A percentile compares a stretch with the other conserved stretches of the same genome.
phyloP scores from a whole-genome alignment of 1,139 yeast species.

The Candida mesenterica region DNA sequence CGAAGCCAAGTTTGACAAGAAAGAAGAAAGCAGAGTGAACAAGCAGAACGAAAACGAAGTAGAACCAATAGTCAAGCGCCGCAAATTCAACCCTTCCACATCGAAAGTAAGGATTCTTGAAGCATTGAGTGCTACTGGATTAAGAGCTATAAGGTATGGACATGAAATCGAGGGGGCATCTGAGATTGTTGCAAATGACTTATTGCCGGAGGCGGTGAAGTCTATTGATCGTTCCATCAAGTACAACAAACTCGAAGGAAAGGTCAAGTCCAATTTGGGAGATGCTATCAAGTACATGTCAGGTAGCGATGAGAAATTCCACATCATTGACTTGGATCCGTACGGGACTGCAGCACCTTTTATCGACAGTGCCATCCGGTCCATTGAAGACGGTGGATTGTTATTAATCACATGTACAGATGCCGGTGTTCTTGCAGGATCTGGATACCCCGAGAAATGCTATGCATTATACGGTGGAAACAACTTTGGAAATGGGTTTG shows the following conservation, averaged over 20 bases:
- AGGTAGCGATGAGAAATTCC: constrained; percentile 50
- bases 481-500: constrained; percentile 62
- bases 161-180: constrained; percentile 78
- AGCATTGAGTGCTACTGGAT: constrained; percentile 92
- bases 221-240: constrained; percentile 71
- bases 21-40: constrained; percentile 25
- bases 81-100: constrained; percentile 7
- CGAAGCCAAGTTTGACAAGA: constrained; percentile 24
- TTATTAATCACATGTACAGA: constrained; percentile 93
- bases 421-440: constrained; percentile 91
- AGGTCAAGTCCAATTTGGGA: constrained; percentile 68
- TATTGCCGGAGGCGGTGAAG: constrained; percentile 82
- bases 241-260: constrained; percentile 54
- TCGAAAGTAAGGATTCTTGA: constrained; percentile 52
- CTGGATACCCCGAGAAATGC: constrained; percentile 95
- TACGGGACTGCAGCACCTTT: constrained; percentile 97
- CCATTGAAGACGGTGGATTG: constrained; percentile 78
- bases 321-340: constrained; percentile 92
- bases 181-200: constrained; percentile 82
- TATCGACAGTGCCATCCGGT: constrained; percentile 83
- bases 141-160: constrained; percentile 89
- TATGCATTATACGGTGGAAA: constrained; percentile 85
- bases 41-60: constrained; percentile 18
- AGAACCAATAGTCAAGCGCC: constrained; percentile 13
- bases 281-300: constrained; percentile 88